Evolutionary conservation across 2,329 filamentous ascomycete genomes (phyloP).

Genomic region (Neofusicoccum kwambonambiense): DNA sequence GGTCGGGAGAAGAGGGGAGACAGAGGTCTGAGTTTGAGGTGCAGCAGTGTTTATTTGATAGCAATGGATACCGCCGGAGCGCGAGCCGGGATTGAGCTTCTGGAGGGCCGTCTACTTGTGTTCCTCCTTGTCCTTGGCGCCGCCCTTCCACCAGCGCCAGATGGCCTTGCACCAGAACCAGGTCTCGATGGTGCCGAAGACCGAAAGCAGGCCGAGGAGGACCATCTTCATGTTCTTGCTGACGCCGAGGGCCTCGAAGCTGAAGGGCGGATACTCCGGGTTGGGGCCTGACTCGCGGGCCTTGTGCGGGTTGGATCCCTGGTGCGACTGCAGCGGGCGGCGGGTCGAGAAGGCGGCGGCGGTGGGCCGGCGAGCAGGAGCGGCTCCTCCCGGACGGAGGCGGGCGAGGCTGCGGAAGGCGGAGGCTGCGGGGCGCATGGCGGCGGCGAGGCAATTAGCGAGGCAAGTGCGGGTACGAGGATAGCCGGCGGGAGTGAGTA

Average conservation of each 20-base stretch:
- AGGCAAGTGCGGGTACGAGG: background rate
- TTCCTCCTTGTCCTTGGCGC: background rate
- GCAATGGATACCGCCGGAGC: background rate
- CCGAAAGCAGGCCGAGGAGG: background rate
- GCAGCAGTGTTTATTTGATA: background rate
- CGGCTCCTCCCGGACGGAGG: background rate
- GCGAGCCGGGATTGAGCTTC: too few relatives aligned
- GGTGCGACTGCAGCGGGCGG: background rate
- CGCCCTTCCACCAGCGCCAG: background rate
- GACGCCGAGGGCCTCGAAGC: background rate
- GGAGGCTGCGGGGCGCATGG: background rate
- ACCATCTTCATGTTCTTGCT: background rate
- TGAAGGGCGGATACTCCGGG: background rate
- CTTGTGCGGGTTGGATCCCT: background rate
- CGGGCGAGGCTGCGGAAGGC: background rate
- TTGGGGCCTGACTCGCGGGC: background rate
- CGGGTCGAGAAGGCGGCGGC: background rate
- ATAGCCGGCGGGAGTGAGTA: background rate
- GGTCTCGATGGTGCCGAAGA: background rate
- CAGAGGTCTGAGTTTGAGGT: too few relatives aligned
- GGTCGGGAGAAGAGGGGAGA: too few relatives aligned
- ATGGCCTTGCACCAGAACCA: constrained; percentile 1
- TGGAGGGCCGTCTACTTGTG: too few relatives aligned
- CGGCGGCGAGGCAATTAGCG: background rate
- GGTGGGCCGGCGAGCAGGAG: background rate